Conservation (phyloP, 805 yeast genomes). For the Nakazawaea wyomingensis region DNA sequence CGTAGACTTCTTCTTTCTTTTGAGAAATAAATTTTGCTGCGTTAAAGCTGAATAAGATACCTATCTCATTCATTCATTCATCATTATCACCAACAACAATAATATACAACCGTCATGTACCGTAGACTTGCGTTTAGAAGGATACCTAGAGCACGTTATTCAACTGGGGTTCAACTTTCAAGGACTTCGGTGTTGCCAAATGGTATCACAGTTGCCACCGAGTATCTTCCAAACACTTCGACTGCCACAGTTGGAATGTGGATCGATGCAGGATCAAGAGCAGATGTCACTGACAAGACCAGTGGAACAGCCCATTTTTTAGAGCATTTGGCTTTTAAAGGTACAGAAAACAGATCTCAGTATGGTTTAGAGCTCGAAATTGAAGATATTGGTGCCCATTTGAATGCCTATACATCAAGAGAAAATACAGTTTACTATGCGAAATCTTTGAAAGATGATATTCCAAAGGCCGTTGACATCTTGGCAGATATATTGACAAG, state of each 20-base stretch:
- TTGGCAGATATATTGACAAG: conserved; percentile 84
- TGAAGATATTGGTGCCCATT: conserved; percentile 93
- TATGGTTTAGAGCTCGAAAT: conserved; percentile 83
- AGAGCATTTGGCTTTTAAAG: conserved; percentile 96
- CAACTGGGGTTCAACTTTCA: conserved; percentile 35
- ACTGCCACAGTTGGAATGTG: conserved; percentile 98
- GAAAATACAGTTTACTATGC: conserved; percentile 98
- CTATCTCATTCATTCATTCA: not conserved
- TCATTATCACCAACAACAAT: too few species aligned
- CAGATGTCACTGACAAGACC: conserved; percentile 75
- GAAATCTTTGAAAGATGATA: conserved; percentile 73
- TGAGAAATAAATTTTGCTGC: too few species aligned
- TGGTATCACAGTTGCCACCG: conserved; percentile 93
- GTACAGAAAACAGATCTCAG: conserved; percentile 79
- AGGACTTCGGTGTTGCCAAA: conserved; percentile 74
- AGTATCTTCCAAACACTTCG: conserved; percentile 75
- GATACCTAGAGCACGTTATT: not conserved
- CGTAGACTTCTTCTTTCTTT: too few species aligned
- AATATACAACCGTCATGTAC: not conserved
- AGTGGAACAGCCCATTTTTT: conserved; percentile 96
- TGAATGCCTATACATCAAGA: conserved; percentile 97
- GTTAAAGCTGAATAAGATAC: not conserved
- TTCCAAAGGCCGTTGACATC: conserved; percentile 82
- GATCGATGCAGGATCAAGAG: conserved; percentile 98
- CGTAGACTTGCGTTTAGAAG: not conserved